Conservation (phyloP, 177 flowering plant genomes). For the Telopea speciosissima region DNA sequence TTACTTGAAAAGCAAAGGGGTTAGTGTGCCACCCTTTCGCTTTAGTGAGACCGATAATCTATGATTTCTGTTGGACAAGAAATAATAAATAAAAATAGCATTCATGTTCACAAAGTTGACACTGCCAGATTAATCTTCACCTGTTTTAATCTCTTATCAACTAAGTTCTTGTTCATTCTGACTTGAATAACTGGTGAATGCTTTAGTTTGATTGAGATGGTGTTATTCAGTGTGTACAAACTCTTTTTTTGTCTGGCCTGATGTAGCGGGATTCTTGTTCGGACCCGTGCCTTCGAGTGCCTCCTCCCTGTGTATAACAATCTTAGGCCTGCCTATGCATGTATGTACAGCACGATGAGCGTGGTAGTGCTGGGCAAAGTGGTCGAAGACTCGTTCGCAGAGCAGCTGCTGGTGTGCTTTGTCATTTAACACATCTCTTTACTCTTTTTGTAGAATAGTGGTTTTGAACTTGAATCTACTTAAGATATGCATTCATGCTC, state of each 20-base stretch:
- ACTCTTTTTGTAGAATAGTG: background rate
- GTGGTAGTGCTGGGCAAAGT: slow-evolving; percentile 61
- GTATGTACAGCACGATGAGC: slow-evolving; percentile 90
- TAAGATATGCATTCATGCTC: background rate
- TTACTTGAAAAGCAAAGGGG: no score
- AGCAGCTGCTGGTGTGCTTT: slow-evolving; percentile 39
- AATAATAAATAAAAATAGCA: no score
- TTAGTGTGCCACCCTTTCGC: no score
- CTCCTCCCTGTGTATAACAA: slow-evolving; percentile 44
- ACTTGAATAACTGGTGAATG: background rate
- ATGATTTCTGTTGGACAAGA: no score
- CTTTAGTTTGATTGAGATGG: slow-evolving; percentile 21
- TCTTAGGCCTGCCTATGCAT: slow-evolving; percentile 59
- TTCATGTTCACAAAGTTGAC: background rate
- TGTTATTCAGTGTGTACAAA: slow-evolving; percentile 32
- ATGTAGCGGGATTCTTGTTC: slow-evolving; percentile 42
- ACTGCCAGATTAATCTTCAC: background rate
- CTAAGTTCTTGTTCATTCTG: background rate
- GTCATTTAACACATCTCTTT: slow-evolving; percentile 1
- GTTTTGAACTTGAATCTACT: background rate
- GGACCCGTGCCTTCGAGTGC: slow-evolving; percentile 39
- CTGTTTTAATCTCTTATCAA: background rate
- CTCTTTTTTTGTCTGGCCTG: slow-evolving; percentile 28
- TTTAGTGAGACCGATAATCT: no score
- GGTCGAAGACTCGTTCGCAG: slow-evolving; percentile 50